A percentile compares a stretch with the other conserved stretches of the same genome.
These are phyloP conservation scores for Claviceps africana DNA, from an alignment of 2,329 filamentous ascomycete genomes.

Conservation along the genomic window DNA sequence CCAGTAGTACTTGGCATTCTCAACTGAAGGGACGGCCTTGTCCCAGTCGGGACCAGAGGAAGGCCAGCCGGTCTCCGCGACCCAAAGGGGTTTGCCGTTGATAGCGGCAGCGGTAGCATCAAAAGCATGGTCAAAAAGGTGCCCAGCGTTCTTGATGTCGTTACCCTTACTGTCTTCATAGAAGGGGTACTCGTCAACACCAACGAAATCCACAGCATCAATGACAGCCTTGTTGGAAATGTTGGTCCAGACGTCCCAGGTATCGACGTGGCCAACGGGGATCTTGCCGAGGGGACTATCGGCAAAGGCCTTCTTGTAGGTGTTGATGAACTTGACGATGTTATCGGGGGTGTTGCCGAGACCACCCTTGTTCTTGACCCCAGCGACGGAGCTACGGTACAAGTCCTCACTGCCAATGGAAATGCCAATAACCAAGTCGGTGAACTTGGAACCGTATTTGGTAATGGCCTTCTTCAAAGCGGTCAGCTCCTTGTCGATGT, in stretches of 20 bases:
- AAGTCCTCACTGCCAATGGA: constrained; percentile 55
- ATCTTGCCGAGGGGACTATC: constrained; percentile 28
- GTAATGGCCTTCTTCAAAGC: constrained; percentile 43
- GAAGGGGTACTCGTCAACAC: constrained; percentile 53
- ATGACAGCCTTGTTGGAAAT: constrained; percentile 44
- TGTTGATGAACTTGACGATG: constrained; percentile 51
- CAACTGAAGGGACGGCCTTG: constrained; percentile 36
- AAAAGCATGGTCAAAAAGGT: constrained; percentile 39
- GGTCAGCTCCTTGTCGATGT: constrained; percentile 45
- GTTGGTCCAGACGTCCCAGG: constrained; percentile 51
- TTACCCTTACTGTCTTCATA: constrained; percentile 45
- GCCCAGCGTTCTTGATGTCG: constrained; percentile 37
- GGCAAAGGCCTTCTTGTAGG: constrained; percentile 46
- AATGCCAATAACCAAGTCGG: constrained; percentile 47
- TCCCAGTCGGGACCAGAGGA: constrained; percentile 38
- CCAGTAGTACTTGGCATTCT: constrained; percentile 53
- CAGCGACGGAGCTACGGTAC: constrained; percentile 48
- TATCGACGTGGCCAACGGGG: constrained; percentile 53
- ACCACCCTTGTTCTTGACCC: constrained; percentile 47
- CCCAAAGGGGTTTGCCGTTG: constrained; percentile 41
- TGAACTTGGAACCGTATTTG: constrained; percentile 35
- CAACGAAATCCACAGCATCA: constrained; percentile 48
- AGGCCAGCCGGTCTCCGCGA: constrained; percentile 56
- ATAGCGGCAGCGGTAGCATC: constrained; percentile 30
- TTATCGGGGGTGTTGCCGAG: constrained; percentile 43